Evolutionary conservation across 2,329 filamentous ascomycete genomes (phyloP), one percentile per base, ranked within the genome.

Genomic region (Pseudogymnoascus sp.): DNA sequence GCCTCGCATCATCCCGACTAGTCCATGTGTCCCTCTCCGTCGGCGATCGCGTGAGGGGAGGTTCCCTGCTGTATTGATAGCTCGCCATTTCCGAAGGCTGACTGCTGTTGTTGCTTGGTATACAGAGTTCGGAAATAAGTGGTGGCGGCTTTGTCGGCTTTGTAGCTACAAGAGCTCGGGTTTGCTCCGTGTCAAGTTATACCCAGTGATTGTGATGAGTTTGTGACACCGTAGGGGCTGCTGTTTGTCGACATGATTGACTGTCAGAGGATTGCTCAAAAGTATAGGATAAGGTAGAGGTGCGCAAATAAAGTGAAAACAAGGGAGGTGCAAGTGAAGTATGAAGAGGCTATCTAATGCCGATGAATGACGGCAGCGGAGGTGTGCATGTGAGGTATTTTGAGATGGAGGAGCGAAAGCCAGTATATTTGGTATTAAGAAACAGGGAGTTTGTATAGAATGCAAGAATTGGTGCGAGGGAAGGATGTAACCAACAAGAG

Each of bases 231-330:
- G 64, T 65, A 63, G 63, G 67, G 68, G 66, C 65, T 69, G 69
- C 71, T 73, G 70, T 73, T 72, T 70, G 69, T 64, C 62, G 68
- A 68, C 71, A 73, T 73, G 69, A 71, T 72, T 73, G 70, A 67
- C 67, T 68, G 71, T 72, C 69, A 72, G 71, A 73, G 67, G 67
- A 67, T 62, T 66, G 60, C 67, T 70, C 67, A 68, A 68, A 69
- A 70, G 62, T 57, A 64, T 39, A 58, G 33, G 36, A 37, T 37
- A 37, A 58, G 36, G 36, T 37, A 25, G 57, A 37, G 57, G 36
- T 22, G 57, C 57, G 33, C 57, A 39, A 58, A 58, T 37, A 37
- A 58, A n/a, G 57, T 58, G 36, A 58, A 58, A 58, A 54, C 47
- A 54, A 54, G 47, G 28, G 47, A 33, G n/a, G 28, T 54, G 36